Percentiles rank a stretch among this genome's conserved stretches.
Conservation (phyloP, 768 basidiomycete species). For the Infundibulicybe gibba region DNA sequence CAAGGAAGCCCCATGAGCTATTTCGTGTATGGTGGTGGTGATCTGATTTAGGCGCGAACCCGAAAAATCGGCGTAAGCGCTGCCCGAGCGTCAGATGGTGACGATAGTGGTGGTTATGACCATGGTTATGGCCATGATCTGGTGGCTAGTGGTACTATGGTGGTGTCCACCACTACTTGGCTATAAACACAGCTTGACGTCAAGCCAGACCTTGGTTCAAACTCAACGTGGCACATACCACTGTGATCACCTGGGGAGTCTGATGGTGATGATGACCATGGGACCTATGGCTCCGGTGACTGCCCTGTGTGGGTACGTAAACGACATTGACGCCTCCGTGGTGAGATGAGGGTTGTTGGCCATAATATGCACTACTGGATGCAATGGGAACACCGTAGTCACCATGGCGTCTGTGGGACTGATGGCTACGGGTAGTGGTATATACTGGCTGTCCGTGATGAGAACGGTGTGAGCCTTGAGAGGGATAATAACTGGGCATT, state of each 20-base stretch:
- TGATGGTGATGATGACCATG: not conserved
- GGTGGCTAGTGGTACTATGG: not conserved
- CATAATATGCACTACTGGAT: not conserved
- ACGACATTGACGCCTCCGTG: not conserved
- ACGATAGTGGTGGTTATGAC: slow-evolving; percentile 15
- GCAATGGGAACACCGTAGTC: not conserved
- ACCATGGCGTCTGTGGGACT: slow-evolving; percentile 12
- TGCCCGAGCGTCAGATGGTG: slow-evolving; percentile 35
- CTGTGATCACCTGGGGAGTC: slow-evolving; percentile 6
- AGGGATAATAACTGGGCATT: slow-evolving; percentile 35
- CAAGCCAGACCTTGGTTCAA: not conserved
- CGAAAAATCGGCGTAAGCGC: slow-evolving; percentile 52
- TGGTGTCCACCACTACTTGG: slow-evolving; percentile 8
- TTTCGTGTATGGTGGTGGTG: slow-evolving; percentile 40
- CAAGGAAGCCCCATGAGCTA: slow-evolving; percentile 54
- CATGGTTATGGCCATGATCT: slow-evolving; percentile 4
- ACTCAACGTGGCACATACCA: not conserved
- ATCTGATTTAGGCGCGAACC: slow-evolving; percentile 36
- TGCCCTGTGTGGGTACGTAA: slow-evolving; percentile 3
- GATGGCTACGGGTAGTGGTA: slow-evolving; percentile 20
- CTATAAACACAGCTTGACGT: slow-evolving; percentile 3
- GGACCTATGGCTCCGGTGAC: not conserved
- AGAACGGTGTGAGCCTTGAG: slow-evolving; percentile 26
- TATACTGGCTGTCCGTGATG: slow-evolving; percentile 24
- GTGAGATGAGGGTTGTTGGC: not conserved